A percentile compares a stretch with the other conserved stretches of the same genome.
Conservation (phyloP, 2,329 filamentous ascomycete species). For the Immersiporthe knoxdaviesiana region DNA sequence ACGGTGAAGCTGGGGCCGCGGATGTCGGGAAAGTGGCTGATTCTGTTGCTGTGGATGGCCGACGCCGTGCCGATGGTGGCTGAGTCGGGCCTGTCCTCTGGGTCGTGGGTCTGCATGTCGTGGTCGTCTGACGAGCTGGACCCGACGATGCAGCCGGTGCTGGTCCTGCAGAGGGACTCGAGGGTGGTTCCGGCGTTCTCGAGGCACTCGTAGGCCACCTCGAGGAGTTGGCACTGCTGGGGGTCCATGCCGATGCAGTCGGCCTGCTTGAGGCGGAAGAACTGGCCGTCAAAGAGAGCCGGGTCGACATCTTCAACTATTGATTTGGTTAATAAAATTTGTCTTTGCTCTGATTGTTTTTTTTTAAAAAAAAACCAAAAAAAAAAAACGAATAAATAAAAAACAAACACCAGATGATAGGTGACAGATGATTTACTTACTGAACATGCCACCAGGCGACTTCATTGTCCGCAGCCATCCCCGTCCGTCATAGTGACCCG, state of each 20-base stretch:
- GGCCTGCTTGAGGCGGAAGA: conserved; percentile 31
- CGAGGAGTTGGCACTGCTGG: conserved; percentile 32
- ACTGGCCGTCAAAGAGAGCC: conserved; percentile 40
- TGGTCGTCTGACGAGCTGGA: conserved; percentile 7
- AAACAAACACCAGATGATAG: too few species aligned
- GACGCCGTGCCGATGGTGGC: not conserved
- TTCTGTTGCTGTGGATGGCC: not conserved
- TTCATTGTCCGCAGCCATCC: conserved; percentile 42
- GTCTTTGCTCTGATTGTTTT: too few species aligned
- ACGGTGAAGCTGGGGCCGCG: conserved; percentile 9
- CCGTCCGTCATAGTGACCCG: conserved; percentile 43
- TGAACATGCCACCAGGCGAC: conserved; percentile 27
- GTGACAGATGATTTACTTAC: too few species aligned
- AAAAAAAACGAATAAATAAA: too few species aligned
- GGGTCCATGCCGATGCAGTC: conserved; percentile 34
- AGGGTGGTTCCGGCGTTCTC: conserved; percentile 31
- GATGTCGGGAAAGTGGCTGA: conserved; percentile 13
- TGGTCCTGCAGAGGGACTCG: conserved; percentile 9
- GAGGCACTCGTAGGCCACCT: conserved; percentile 32
- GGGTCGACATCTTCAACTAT: conserved; percentile 40
- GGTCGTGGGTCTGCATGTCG: not conserved
- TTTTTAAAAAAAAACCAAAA: too few species aligned
- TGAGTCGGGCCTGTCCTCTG: not conserved
- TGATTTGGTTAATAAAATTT: too few species aligned
- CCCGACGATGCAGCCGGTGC: conserved; percentile 25